Conservation (phyloP, 768 basidiomycete genomes). For the Tylopilus cervinicoccineus region DNA sequence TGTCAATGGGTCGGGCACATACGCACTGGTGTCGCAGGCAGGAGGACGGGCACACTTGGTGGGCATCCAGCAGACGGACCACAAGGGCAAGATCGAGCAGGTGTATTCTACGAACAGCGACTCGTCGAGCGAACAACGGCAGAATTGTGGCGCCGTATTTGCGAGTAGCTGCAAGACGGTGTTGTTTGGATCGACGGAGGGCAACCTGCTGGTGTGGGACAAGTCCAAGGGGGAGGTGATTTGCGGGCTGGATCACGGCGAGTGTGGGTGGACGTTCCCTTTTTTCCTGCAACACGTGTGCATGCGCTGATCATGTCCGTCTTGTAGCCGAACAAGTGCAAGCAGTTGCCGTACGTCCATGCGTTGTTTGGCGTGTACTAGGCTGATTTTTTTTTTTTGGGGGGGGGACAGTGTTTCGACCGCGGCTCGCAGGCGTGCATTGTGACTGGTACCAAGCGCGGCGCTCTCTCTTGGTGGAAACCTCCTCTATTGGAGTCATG, state of each 20-base stretch:
- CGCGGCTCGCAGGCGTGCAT: conserved; percentile 37
- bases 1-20: conserved; percentile 43
- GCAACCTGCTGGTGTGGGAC: conserved; percentile 62
- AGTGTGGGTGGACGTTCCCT: conserved; percentile 41
- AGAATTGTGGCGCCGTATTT: conserved; percentile 49
- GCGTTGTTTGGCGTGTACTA: background rate
- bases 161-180: conserved; percentile 49
- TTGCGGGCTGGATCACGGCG: conserved; percentile 58
- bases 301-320: conserved; percentile 6
- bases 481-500: conserved; percentile 27
- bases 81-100: conserved; percentile 50
- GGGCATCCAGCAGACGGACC: conserved; percentile 44
- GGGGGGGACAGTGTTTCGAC: conserved; percentile 52
- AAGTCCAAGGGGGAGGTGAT: conserved; percentile 47
- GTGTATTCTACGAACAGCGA: conserved; percentile 44
- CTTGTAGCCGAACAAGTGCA: conserved; percentile 30
- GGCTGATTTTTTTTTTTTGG: conserved; percentile 25
- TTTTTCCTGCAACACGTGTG: background rate
- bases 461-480: conserved; percentile 56
- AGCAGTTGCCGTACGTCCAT: conserved; percentile 32
- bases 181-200: conserved; percentile 52
- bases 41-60: conserved; percentile 51
- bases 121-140: conserved; percentile 26
- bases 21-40: conserved; percentile 50
- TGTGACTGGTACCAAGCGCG: conserved; percentile 54